Base-by-base conservation (phyloP, 2,329 filamentous ascomycete species). In the Lithohypha guttulata region DNA sequence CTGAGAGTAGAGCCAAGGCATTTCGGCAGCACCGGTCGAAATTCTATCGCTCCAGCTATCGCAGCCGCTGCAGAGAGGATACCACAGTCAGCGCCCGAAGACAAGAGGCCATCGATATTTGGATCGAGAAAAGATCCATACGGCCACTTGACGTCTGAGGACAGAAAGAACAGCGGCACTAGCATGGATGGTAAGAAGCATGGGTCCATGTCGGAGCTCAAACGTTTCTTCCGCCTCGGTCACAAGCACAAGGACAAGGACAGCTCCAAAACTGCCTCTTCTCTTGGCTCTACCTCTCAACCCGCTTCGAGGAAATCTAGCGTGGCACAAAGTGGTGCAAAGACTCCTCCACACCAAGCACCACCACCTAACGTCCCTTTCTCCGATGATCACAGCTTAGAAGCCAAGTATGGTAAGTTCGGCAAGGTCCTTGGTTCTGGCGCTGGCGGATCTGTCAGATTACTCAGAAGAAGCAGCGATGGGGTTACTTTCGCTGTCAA, bases 401-500 rank as follows among this genome's bases (percentile, higher is more conserved):
- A 82, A 33, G 85, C 83, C 42, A 95, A 89, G 55, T 98, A 96
- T 58, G 91, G 91, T 31, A 96, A 95, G 57, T 81, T 98, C 48
- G 91, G 89, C 42, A 91, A 84, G 57, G 84, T 96, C 1, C 71
- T 98, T 9, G 91, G 91, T 4, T 89, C 89, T 19, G 91, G 91
- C 18, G 91, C 91, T 19, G 91, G 91, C 35, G 91, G 91, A 18
- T 96, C 89, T 0, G 91, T 98, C 11, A 77, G 89, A 48, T 64
- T 98, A 35, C 85, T 98, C 79, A 95, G 91, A 66, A 77, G 91
- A 45, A 89, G 79, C 54, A 87, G 84, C 47, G 91, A 98, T 55
- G 82, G 82, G 18, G 85, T 84, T 5, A 91, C 93, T 0, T 98
- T 98, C 60, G 91, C 91, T 1, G 91, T 96, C 38, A 98, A 98